Percentiles rank a stretch among this genome's conserved stretches.
Evolutionary conservation across 2,329 filamentous ascomycete species (phyloP).

Genomic region (Pyrenophora tritici-repentis): DNA sequence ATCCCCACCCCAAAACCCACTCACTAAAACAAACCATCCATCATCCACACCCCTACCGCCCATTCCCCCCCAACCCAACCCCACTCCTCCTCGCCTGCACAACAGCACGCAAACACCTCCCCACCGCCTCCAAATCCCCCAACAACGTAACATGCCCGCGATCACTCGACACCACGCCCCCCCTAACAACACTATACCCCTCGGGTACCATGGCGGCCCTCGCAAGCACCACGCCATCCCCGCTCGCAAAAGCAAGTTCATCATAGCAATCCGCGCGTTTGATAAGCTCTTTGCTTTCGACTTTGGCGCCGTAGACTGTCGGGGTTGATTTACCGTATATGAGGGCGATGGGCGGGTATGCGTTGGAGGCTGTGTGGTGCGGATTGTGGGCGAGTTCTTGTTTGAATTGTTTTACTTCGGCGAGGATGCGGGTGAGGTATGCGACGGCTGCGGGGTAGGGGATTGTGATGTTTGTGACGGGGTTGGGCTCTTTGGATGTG

Average conservation of each 20-base stretch:
- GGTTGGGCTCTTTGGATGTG: conserved; percentile 28
- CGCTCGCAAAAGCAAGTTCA: conserved; percentile 81
- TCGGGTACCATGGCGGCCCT: conserved; percentile 82
- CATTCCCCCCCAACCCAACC: conserved; percentile 64
- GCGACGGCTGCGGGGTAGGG: conserved; percentile 60
- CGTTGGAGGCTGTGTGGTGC: conserved; percentile 65
- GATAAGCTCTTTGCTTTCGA: conserved; percentile 74
- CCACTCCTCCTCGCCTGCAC: conserved; percentile 71
- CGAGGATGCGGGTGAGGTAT: conserved; percentile 77
- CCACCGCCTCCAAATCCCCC: conserved; percentile 82
- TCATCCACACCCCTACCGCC: conserved; percentile 42
- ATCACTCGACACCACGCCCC: conserved; percentile 78
- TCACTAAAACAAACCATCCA: conserved; percentile 48
- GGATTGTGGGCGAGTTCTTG: conserved; percentile 69
- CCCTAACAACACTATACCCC: conserved; percentile 75
- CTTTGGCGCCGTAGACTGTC: conserved; percentile 80
- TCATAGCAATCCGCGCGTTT: conserved; percentile 79
- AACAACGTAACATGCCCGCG: conserved; percentile 86
- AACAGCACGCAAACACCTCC: conserved; percentile 72
- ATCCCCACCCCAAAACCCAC: too few species aligned
- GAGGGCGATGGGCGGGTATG: conserved; percentile 79
- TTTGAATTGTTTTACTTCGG: conserved; percentile 75
- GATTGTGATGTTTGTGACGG: conserved; percentile 56
- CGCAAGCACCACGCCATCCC: conserved; percentile 87
- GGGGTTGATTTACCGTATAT: conserved; percentile 87